A percentile compares a stretch with the other conserved stretches of the same genome.
Conservation (phyloP, 192 early-diverging fungal genomes). For the Phlyctochytrium bullatum region DNA sequence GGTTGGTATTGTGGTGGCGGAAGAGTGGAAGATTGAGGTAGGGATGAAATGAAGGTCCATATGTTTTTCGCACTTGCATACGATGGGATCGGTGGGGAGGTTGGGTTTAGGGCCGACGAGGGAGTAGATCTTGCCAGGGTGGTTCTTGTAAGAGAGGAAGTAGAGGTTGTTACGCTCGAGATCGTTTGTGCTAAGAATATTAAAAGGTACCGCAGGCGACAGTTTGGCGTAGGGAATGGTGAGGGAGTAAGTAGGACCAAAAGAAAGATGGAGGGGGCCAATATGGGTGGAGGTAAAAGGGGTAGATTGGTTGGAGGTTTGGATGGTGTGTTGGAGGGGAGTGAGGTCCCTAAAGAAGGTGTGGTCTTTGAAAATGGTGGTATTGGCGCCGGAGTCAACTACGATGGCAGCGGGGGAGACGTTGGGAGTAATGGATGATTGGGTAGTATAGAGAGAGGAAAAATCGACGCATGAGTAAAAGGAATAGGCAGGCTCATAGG, state of each 20-base stretch:
- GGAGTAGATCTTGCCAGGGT: background rate
- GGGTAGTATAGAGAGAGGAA: too few species aligned
- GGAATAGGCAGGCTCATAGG: too few species aligned
- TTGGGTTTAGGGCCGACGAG: background rate
- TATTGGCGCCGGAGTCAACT: too few species aligned
- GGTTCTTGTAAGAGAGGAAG: background rate
- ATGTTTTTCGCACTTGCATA: background rate
- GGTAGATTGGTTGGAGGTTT: too few species aligned
- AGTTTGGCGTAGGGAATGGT: background rate
- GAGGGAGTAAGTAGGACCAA: background rate
- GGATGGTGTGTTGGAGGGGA: too few species aligned
- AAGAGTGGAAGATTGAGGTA: background rate
- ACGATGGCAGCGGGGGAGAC: too few species aligned
- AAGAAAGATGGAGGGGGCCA: background rate
- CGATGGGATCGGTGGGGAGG: background rate
- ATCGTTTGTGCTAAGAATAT: background rate
- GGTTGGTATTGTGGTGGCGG: background rate
- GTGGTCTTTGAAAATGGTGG: too few species aligned
- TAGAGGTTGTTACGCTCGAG: background rate
- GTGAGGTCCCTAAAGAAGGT: too few species aligned
- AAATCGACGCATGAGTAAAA: too few species aligned
- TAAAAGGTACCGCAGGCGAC: background rate
- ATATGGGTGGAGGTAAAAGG: too few species aligned
- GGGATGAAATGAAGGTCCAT: conserved; percentile 2
- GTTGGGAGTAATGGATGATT: too few species aligned